A percentile compares a stretch with the other conserved stretches of the same genome.
These are phyloP conservation scores for Diaporthe sp. DNA, from an alignment of 2,329 filamentous ascomycete genomes.

Conservation along the genomic window DNA sequence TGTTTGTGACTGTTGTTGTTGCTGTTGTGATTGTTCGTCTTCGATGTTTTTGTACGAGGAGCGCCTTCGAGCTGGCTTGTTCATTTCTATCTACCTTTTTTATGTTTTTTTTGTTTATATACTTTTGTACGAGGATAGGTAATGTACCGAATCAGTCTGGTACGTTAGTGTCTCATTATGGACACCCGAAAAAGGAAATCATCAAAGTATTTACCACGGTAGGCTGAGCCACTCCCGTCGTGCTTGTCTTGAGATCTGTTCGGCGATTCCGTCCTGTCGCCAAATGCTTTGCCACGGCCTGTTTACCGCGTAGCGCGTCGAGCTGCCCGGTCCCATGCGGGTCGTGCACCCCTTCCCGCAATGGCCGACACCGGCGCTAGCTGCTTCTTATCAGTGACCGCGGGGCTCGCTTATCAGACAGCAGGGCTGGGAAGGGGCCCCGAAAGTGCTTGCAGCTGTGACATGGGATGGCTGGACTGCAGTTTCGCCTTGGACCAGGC, in stretches of 20 bases:
- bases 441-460: constrained; percentile 29
- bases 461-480: neutral
- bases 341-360: neutral
- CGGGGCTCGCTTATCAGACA: constrained; percentile 31
- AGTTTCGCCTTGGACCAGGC: neutral
- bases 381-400: constrained; percentile 28
- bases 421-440: neutral
- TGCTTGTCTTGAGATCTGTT: neutral
- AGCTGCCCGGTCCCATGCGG: neutral
- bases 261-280: neutral
- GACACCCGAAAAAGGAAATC: neutral
- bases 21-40: constrained; percentile 10
- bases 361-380: constrained; percentile 13
- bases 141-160: neutral
- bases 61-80: constrained; percentile 34
- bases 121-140: neutral
- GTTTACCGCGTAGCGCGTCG: constrained; percentile 17
- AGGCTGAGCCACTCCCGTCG: neutral
- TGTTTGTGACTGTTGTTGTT: constrained; percentile 1
- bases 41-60: constrained; percentile 32
- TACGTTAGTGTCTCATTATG: constrained; percentile 15
- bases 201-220: neutral
- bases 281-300: neutral
- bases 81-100: constrained; percentile 26
- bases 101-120: neutral